These are phyloP conservation scores for Fraxinus velutina DNA, from an alignment of 305 asterid genomes.

Conservation along the genomic window DNA sequence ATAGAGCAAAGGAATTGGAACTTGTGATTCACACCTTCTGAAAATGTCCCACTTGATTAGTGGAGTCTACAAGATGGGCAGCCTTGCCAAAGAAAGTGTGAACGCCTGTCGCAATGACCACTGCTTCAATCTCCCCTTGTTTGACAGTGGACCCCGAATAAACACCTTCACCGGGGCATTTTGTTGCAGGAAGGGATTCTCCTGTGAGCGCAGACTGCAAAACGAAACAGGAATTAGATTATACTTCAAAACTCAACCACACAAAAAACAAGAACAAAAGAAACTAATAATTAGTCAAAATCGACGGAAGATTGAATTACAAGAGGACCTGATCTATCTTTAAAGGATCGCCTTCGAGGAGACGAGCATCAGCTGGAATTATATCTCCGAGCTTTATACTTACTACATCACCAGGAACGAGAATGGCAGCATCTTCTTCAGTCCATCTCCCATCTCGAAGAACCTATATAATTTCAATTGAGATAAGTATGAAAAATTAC, in stretches of 20 bases:
- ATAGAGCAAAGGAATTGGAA: background rate
- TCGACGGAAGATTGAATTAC: background rate
- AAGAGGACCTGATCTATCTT: constrained; percentile 59
- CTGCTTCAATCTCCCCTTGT: constrained; percentile 81
- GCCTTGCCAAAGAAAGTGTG: constrained; percentile 86
- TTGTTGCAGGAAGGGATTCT: constrained; percentile 70
- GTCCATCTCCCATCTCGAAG: constrained; percentile 63
- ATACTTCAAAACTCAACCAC: background rate
- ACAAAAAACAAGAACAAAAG: background rate
- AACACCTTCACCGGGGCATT: constrained; percentile 65
- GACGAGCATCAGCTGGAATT: constrained; percentile 72
- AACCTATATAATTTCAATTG: constrained; percentile 32
- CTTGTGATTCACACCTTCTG: constrained; percentile 49
- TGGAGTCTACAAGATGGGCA: constrained; percentile 77
- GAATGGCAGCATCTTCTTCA: constrained; percentile 63
- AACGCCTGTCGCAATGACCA: constrained; percentile 75
- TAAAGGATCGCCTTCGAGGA: constrained; percentile 67
- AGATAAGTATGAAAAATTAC: background rate
- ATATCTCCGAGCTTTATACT: constrained; percentile 68
- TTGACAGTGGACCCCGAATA: constrained; percentile 79
- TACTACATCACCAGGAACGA: constrained; percentile 64
- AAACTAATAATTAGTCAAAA: background rate
- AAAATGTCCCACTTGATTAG: constrained; percentile 76
- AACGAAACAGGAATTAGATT: background rate
- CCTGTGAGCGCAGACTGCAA: constrained; percentile 79